phyloP scores from a whole-genome alignment of 768 basidiomycete genomes.

The Pholiota molesta region DNA sequence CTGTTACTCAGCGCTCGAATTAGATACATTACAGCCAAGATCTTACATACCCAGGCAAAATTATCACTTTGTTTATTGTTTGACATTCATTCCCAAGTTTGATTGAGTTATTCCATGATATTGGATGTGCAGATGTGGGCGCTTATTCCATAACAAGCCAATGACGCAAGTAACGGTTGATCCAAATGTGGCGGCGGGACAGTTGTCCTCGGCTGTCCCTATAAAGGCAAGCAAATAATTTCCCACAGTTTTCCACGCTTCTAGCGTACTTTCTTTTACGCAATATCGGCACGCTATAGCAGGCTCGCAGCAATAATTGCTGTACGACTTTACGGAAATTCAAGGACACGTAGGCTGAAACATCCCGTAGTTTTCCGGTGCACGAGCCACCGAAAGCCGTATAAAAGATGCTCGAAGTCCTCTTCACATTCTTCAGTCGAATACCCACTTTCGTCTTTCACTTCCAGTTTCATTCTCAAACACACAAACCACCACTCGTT shows the following conservation, averaged over 20 bases:
- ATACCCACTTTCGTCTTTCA: constrained; percentile 18
- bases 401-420: not conserved
- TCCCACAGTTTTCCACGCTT: not conserved
- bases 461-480: not conserved
- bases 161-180: too few relatives aligned
- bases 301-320: not conserved
- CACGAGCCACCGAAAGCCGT: not conserved
- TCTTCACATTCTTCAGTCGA: constrained; percentile 12
- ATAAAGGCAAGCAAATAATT: not conserved
- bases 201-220: not conserved
- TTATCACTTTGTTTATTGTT: too few relatives aligned
- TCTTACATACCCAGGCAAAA: too few relatives aligned
- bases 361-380: not conserved
- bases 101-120: too few relatives aligned
- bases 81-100: too few relatives aligned
- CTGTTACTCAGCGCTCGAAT: too few relatives aligned
- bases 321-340: not conserved
- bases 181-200: not conserved
- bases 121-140: too few relatives aligned
- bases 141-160: too few relatives aligned
- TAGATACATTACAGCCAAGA: too few relatives aligned
- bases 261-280: not conserved
- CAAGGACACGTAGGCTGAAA: not conserved
- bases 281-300: not conserved
- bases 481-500: constrained; percentile 4